phyloP scores from a whole-genome alignment of 768 basidiomycete genomes.

The Ramaria sp. region DNA sequence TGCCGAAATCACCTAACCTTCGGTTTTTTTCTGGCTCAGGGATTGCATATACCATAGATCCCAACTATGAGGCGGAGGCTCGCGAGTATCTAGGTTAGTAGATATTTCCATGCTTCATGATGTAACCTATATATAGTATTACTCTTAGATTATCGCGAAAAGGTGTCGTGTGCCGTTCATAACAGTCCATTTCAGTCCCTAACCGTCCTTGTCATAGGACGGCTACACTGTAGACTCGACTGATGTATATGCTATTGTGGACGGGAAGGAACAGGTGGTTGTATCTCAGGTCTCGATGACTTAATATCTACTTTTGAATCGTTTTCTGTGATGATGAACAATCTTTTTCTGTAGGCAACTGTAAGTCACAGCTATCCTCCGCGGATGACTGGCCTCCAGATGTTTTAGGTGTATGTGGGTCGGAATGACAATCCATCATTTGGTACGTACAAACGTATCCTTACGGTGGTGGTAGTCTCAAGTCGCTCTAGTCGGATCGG shows the following conservation, averaged over 20 bases:
- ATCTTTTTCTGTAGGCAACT: conserved; percentile 30
- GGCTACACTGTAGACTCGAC: conserved; percentile 81
- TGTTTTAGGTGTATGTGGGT: conserved; percentile 71
- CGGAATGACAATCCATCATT: conserved; percentile 83
- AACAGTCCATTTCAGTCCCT: too few species aligned
- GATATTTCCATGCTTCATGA: not conserved
- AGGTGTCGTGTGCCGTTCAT: conserved; percentile 31
- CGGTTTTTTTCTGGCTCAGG: conserved; percentile 30
- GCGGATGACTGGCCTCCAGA: not conserved
- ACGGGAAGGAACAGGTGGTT: conserved; percentile 42
- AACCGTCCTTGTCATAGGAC: conserved; percentile 47
- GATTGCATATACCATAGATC: conserved; percentile 81
- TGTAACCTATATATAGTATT: not conserved
- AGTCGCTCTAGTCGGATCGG: conserved; percentile 56
- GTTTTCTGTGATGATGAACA: not conserved
- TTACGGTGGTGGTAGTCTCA: not conserved
- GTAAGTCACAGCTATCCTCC: conserved; percentile 24
- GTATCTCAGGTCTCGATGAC: conserved; percentile 32
- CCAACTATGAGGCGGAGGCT: conserved; percentile 61
- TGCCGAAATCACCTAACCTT: too few species aligned
- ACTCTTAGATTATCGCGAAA: conserved; percentile 70
- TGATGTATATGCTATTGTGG: conserved; percentile 55
- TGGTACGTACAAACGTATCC: conserved; percentile 32
- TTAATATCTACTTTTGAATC: not conserved
- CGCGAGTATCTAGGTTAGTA: conserved; percentile 69